These are phyloP conservation scores for Calocybe gangraenosa DNA, from an alignment of 768 basidiomycete genomes.

Conservation along the genomic window DNA sequence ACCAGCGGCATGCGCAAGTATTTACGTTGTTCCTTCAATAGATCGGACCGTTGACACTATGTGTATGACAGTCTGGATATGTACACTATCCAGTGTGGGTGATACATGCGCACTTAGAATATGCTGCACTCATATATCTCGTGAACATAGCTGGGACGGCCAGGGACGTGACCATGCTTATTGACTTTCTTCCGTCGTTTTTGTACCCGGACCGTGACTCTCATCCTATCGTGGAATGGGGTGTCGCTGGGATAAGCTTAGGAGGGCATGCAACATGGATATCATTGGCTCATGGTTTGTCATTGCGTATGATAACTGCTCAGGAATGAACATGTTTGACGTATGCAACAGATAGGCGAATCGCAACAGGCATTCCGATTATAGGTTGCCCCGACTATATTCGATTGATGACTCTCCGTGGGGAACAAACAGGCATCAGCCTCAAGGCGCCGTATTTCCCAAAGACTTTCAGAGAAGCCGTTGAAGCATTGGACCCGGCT, in stretches of 20 bases:
- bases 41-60: no score
- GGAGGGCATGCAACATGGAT: conserved; percentile 88
- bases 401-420: conserved; percentile 54
- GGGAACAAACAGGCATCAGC: conserved; percentile 35
- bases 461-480: conserved; percentile 39
- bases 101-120: conserved; percentile 4
- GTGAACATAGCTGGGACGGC: conserved; percentile 53
- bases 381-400: conserved; percentile 73
- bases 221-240: conserved; percentile 60
- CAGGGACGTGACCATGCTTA: conserved; percentile 72
- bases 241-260: conserved; percentile 70
- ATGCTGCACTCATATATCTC: not conserved
- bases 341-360: conserved; percentile 34
- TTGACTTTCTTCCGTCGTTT: conserved; percentile 74
- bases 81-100: conserved; percentile 40
- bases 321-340: not conserved
- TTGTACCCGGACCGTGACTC: conserved; percentile 64
- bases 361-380: conserved; percentile 44
- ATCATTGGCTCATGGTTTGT: conserved; percentile 42
- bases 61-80: conserved; percentile 35
- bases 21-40: not conserved
- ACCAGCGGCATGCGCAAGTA: conserved; percentile 39
- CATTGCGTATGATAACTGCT: not conserved
- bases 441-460: conserved; percentile 57
- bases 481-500: conserved; percentile 46